Evolutionary conservation across 345 rosid genomes (phyloP), one percentile per base, ranked within the genome.

Genomic region (Syzygium oleosum): DNA sequence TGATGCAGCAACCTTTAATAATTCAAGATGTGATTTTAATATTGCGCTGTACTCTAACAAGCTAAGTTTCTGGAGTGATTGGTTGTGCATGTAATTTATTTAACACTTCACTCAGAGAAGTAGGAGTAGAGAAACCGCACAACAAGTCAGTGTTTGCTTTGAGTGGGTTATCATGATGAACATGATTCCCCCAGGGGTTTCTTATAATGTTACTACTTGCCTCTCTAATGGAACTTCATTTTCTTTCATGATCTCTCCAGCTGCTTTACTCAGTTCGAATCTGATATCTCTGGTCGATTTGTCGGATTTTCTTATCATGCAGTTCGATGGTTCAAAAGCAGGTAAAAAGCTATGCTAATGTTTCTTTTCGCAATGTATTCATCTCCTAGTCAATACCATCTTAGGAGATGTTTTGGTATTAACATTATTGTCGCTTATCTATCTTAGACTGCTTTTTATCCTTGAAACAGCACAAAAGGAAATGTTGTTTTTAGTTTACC

Each of bases 231-330:
- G 85, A 86, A 12, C 85, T 84, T 46, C 34, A 38, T 6, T 27
- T 59, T 22, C 22, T 84, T 79, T 22, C 49, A 85, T 89, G 56
- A 85, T 89, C 84, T 41, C 54, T 89, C 56, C 91, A 92, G 94
- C 93, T 89, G 90, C 93, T 85, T 88, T 91, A 84, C 85, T 89
- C 17, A 90, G 90, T 90, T 91, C 93, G 94, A 92, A 91, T 88
- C 80, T 92, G 89, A 88, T 92, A 34, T 92, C 95, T 88, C 85
- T 93, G 80, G 93, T 85, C n/a, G 90, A 92, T 90, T 89, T 92
- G 90, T 84, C 68, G 41, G 90, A 90, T 65, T 93, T 93, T 90
- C 92, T 93, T 85, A 85, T 88, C 84, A 54, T 93, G 84, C 95
- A 92, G 85, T 91, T 91, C 52, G 84, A 56, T 88, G 93, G 91